phyloP scores from a whole-genome alignment of 176 grass and related monocot genomes.

The maize (Zea mays) region Zm-B73-REFERENCE-NAM-5.0 NC_050100.1:207170501-207171000 shows the following conservation, averaged over 20 bases:
- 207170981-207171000: slow-evolving; percentile 79
- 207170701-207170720: slow-evolving; percentile 61
- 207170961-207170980: slow-evolving; percentile 61
- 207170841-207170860: slow-evolving; percentile 73
- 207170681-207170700: slow-evolving; percentile 88
- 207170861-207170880: slow-evolving; percentile 55
- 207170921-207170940: slow-evolving; percentile 72
- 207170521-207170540: background rate
- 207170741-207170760: slow-evolving; percentile 52
- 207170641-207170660: slow-evolving; percentile 79
- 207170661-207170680: slow-evolving; percentile 81
- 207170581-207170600: slow-evolving; percentile 63
- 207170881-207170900: slow-evolving; percentile 85
- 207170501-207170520: background rate
- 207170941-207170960: slow-evolving; percentile 60
- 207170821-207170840: slow-evolving; percentile 63
- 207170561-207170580: slow-evolving; percentile 76
- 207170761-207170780: slow-evolving; percentile 29
- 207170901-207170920: slow-evolving; percentile 67
- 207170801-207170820: slow-evolving; percentile 53
- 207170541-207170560: slow-evolving; percentile 71
- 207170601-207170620: slow-evolving; percentile 74
- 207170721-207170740: slow-evolving; percentile 48
- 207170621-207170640: slow-evolving; percentile 84
- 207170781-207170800: background rate